Evolutionary conservation across 2,329 filamentous ascomycete species (phyloP), one percentile per base, ranked within the genome.

Genomic region (Cytospora paraplurivora): DNA sequence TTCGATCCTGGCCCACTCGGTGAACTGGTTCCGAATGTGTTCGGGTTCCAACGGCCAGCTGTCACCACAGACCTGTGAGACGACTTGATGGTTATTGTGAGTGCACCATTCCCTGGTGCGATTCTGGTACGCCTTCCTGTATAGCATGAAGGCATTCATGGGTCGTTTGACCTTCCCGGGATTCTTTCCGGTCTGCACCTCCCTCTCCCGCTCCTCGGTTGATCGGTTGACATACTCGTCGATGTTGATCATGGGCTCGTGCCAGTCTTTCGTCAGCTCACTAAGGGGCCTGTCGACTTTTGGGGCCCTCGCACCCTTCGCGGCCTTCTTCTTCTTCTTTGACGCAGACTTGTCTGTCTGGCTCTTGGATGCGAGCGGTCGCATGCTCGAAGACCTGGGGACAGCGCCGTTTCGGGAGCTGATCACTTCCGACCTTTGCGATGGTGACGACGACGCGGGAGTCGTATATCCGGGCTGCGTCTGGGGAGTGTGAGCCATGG

Each of bases 131-230:
- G 92, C 92, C 68, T 95, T 97, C 50, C 95, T 89, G 75, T 99
- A 99, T 57, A 99, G 81, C 90, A 99, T 97, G 79, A 98, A 99
- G 0, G 92, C 94, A 75, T 99, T 99, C 89, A 97, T 96, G 3
- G 95, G 93, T 35, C 95, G 85, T 71, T 94, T 92, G 69, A 98
- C 85, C 73, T 93, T 93, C 33, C 91, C 91, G 1, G 80, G 81
- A 41, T 87, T 79, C 70, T 88, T 92, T 63, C 87, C 84, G 70
- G 85, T 84, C 51, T 86, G 83, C 11, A 89, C 87, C 74, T 97
- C 93, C 61, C 80, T 77, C 56, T 80, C 81, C 62, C 94, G 85
- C 7, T 82, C 82, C 62, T 91, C 88, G 1, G 80, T 77, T 11
- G 90, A 80, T 57, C 94, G 85, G 70, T 89, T 86, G 41, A 96